These are phyloP conservation scores for Lactifluus volemus DNA, from an alignment of 768 basidiomycete species.

Conservation along the genomic window DNA sequence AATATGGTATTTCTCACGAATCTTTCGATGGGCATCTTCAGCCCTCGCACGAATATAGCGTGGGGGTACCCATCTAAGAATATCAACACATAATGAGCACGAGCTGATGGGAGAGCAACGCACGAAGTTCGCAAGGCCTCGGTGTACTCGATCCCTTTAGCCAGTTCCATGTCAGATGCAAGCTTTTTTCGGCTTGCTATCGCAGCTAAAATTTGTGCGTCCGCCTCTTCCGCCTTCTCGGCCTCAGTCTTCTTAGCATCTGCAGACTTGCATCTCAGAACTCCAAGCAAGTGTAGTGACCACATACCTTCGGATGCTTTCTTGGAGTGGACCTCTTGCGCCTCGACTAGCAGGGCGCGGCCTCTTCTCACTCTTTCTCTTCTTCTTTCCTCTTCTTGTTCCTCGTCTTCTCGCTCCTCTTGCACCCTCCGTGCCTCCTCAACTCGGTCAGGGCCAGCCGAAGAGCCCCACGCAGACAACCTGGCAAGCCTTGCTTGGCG, in stretches of 20 bases:
- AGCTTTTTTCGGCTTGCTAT: constrained; percentile 87
- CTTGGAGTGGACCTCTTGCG: constrained; percentile 85
- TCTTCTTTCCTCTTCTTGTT: constrained; percentile 68
- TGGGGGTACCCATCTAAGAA: constrained; percentile 78
- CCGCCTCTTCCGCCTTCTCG: constrained; percentile 82
- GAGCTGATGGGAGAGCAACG: constrained; percentile 23
- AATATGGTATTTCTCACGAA: constrained; percentile 91
- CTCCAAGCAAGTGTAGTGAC: background rate
- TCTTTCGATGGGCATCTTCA: constrained; percentile 56
- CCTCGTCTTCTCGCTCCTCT: constrained; percentile 56
- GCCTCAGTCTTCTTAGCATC: constrained; percentile 83
- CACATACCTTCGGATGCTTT: constrained; percentile 71
- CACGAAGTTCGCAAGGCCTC: constrained; percentile 80
- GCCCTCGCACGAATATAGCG: constrained; percentile 66
- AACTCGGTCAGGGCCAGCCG: constrained; percentile 43
- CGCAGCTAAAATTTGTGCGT: constrained; percentile 85
- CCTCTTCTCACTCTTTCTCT: constrained; percentile 75
- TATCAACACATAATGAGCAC: background rate
- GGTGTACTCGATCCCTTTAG: constrained; percentile 86
- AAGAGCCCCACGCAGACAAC: constrained; percentile 53
- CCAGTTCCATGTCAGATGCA: constrained; percentile 87
- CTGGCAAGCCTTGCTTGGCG: constrained; percentile 74
- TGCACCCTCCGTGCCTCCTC: constrained; percentile 46
- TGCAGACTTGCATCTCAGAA: constrained; percentile 20
- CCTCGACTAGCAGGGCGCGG: constrained; percentile 82